Base-by-base conservation (phyloP, 1,139 yeast genomes). In the Pichia sp. region DNA sequence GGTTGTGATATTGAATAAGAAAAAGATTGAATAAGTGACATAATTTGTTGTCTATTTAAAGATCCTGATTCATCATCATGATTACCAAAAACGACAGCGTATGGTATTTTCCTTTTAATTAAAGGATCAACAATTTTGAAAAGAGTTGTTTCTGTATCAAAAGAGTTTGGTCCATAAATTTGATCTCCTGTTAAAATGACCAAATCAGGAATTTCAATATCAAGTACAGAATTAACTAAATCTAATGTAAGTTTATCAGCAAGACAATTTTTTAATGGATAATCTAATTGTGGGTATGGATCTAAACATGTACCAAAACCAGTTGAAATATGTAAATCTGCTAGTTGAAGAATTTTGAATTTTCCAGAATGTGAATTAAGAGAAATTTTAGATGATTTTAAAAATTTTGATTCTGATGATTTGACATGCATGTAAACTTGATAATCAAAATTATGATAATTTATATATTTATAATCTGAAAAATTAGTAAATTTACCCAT, bases 111-210 rank as follows among this genome's bases (percentile, higher is more conserved):
- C 31, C 86, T 66, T 22, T 65, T 52, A 20, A 88, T 71, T 35
- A 84, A 73, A 1, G 95, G 94, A 5, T 74, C 68, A n/a, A 84
- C 69, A 0, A 82, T 91, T 58, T 89, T 89, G 49, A 81, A 69
- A 16, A 87, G 53, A 0, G 95, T 78, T 0, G 94, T 76, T 55
- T 81, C 84, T 0, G 94, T 71, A 57, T 89, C 96, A 1, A 83
- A 85, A 1, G 86, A 69, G 9, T 67, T 69, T 18, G 73, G 74
- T 1, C 91, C 91, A 64, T 77, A 78, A 1, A 86, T 69, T 59
- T 84, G 94, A 62, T 89, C 96, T 11, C 97, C 97, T 0, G 95
- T 79, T 45, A 85, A 63, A 0, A 87, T 88, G 1, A 85, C 91
- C 34, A 87, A 61, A 55, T 88, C 86, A 0, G 96, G 96, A 28